Percentiles rank a stretch among this genome's conserved stretches.
These are phyloP conservation scores for Mycena polygramma DNA, from an alignment of 768 basidiomycete genomes.

Conservation along the genomic window DNA sequence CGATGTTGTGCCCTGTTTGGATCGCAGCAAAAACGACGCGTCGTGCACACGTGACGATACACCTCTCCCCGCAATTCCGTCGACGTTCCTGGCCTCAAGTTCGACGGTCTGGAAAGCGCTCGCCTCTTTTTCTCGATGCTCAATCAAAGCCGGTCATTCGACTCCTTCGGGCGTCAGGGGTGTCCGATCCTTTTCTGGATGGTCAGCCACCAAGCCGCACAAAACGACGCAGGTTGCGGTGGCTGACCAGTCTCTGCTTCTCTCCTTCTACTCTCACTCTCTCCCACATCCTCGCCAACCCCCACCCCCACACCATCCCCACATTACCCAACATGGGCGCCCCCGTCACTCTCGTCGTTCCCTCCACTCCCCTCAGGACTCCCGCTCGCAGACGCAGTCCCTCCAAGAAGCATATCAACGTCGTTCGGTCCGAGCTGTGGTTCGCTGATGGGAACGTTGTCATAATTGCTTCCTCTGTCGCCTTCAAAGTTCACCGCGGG, in stretches of 20 bases:
- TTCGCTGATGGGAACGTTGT: constrained; percentile 81
- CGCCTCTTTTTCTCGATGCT: background rate
- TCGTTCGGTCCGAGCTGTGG: constrained; percentile 74
- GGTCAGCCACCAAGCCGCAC: background rate
- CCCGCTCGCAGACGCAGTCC: constrained; percentile 28
- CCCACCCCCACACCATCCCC: background rate
- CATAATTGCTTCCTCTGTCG: constrained; percentile 66
- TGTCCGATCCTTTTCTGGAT: background rate
- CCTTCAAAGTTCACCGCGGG: constrained; percentile 82
- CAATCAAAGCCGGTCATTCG: background rate
- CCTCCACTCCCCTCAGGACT: constrained; percentile 23
- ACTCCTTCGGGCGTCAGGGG: no score
- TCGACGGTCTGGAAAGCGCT: background rate
- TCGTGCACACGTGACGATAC: no score
- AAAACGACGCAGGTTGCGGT: background rate
- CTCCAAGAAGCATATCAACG: constrained; percentile 39
- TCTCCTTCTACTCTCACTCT: constrained; percentile 14
- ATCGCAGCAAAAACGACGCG: no score
- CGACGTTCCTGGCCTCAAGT: no score
- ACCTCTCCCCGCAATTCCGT: no score
- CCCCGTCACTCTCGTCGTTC: constrained; percentile 19
- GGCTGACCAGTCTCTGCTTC: constrained; percentile 21
- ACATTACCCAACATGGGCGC: constrained; percentile 32
- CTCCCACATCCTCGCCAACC: background rate
- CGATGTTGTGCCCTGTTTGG: no score